Evolutionary conservation across 805 yeast species (phyloP).

Genomic region (Isabelozyma heimii): DNA sequence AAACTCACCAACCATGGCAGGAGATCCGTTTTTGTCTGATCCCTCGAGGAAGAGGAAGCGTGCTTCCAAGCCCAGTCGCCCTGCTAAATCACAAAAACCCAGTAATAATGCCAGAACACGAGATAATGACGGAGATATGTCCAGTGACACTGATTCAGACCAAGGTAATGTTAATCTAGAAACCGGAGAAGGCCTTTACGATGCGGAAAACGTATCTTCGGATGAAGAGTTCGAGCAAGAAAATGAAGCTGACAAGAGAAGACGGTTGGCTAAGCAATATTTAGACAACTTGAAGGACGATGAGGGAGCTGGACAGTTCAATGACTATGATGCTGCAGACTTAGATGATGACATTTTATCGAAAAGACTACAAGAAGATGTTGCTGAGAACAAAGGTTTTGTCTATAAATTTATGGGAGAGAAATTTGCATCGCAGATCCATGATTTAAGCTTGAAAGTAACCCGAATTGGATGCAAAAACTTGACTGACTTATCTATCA

Average conservation of each 20-base stretch:
- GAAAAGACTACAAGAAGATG: constrained; percentile 78
- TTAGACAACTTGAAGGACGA: constrained; percentile 72
- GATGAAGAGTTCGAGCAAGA: constrained; percentile 76
- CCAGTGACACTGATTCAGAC: constrained; percentile 47
- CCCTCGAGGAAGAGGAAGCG: constrained; percentile 54
- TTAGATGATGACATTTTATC: constrained; percentile 84
- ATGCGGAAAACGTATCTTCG: constrained; percentile 46
- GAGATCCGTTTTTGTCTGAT: constrained; percentile 62
- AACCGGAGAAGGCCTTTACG: constrained; percentile 46
- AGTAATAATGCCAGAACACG: constrained; percentile 4
- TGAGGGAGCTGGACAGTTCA: constrained; percentile 38
- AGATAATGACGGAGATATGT: constrained; percentile 51
- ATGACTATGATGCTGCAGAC: constrained; percentile 80
- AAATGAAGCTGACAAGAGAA: constrained; percentile 87
- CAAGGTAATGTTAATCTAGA: constrained; percentile 30
- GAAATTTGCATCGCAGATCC: constrained; percentile 37
- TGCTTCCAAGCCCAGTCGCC: constrained; percentile 17
- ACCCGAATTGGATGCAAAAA: constrained; percentile 63
- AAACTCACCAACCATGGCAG: constrained; percentile 36
- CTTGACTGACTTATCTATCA: constrained; percentile 54
- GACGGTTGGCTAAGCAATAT: constrained; percentile 92
- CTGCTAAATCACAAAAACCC: constrained; percentile 17
- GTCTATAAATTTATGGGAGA: constrained; percentile 68
- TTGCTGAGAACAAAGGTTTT: constrained; percentile 84
- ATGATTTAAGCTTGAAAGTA: constrained; percentile 37